A percentile compares a stretch with the other conserved stretches of the same genome.
phyloP scores from a whole-genome alignment of 352 stramenopile genomes.

The Globisporangium perplexum region DNA sequence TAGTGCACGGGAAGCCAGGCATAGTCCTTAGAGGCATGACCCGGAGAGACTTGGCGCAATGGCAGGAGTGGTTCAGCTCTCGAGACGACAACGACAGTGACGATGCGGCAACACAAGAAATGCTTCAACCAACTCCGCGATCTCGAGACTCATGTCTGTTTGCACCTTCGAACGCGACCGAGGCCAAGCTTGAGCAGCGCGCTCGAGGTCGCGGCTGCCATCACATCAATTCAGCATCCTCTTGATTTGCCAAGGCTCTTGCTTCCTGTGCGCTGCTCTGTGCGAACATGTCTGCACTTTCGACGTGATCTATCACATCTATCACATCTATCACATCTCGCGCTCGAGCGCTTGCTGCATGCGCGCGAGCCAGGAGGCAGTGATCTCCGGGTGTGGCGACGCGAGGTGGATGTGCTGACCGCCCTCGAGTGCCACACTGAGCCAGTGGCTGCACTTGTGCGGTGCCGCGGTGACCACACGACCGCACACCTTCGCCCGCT shows the following conservation, averaged over 20 bases:
- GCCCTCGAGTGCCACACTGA: conserved; percentile 10
- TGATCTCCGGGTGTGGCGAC: conserved; percentile 3
- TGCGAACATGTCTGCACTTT: neutral
- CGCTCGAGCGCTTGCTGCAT: conserved; percentile 6
- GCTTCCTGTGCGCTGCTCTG: neutral
- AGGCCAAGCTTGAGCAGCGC: too few relatives aligned
- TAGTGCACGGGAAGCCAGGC: too few relatives aligned
- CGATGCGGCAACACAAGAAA: neutral
- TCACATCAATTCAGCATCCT: too few relatives aligned
- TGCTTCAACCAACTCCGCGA: neutral
- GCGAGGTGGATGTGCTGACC: conserved; percentile 21
- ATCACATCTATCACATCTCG: neutral
- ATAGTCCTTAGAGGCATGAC: too few relatives aligned
- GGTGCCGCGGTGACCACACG: conserved; percentile 12
- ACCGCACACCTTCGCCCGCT: conserved; percentile 28
- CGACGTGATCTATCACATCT: too few relatives aligned
- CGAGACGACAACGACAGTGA: neutral
- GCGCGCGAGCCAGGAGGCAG: conserved; percentile 6
- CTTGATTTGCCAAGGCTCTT: too few relatives aligned
- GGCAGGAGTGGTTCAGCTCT: too few relatives aligned
- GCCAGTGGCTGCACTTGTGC: conserved; percentile 11
- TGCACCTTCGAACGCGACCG: too few relatives aligned
- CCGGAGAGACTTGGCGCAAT: too few relatives aligned
- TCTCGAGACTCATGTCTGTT: neutral
- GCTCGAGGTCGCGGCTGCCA: too few relatives aligned